Conservation (phyloP, 2,329 filamentous ascomycete genomes). For the Fusarium denticulatum region DNA sequence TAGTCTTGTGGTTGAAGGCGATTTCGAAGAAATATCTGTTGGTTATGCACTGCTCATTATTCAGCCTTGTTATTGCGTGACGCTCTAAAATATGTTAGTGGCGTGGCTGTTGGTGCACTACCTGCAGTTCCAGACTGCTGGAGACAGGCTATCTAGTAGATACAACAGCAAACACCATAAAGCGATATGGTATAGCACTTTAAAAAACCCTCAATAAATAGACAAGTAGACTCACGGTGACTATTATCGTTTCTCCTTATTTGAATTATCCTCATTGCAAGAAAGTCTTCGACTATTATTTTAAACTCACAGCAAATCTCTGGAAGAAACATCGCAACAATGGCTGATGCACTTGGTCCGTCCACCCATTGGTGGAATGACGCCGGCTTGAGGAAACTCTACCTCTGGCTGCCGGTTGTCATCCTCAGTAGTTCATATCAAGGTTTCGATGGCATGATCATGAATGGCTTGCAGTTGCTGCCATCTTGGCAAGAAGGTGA, state of each 20-base stretch:
- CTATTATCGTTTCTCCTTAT: fast-evolving
- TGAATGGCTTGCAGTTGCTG: neutral
- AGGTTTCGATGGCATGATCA: neutral
- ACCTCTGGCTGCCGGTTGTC: neutral
- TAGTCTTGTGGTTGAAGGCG: neutral
- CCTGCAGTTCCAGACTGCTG: neutral
- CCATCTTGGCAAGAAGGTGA: neutral
- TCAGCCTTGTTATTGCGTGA: neutral
- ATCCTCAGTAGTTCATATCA: neutral
- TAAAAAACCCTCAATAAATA: neutral
- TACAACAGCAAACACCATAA: neutral
- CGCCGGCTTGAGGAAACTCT: neutral
- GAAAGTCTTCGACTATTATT: fast-evolving
- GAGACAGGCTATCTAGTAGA: neutral
- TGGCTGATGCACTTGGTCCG: neutral
- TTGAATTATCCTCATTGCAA: neutral
- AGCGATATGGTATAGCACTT: neutral
- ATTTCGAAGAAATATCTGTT: neutral
- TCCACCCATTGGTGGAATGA: neutral
- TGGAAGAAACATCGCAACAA: neutral
- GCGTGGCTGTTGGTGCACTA: neutral
- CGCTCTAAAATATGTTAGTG: neutral
- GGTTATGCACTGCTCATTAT: neutral
- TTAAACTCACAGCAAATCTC: neutral
- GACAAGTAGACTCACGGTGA: neutral